Percentiles rank a stretch among this genome's conserved stretches.
Conservation (phyloP, 1,139 yeast species). For the Hansenula sp. region DNA sequence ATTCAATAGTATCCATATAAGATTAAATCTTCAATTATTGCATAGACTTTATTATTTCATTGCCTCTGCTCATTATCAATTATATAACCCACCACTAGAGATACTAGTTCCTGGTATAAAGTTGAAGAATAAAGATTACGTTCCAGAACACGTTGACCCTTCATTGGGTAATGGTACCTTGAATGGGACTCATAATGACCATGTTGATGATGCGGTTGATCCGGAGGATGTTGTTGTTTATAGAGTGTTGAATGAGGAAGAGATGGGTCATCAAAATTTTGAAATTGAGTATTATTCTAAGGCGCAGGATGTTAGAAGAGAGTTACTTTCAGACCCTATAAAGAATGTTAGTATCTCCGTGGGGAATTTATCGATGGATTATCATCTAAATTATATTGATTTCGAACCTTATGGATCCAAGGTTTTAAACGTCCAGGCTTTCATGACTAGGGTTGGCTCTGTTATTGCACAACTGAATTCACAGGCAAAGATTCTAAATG, state of each 20-base stretch:
- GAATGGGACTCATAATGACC: neutral
- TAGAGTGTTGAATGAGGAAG: conserved; percentile 17
- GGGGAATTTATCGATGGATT: conserved; percentile 21
- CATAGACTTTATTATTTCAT: conserved; percentile 77
- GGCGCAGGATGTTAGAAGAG: conserved; percentile 62
- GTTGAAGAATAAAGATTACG: conserved; percentile 1
- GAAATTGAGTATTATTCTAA: conserved; percentile 50
- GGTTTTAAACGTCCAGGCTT: conserved; percentile 17
- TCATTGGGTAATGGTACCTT: neutral
- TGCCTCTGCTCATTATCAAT: conserved; percentile 68
- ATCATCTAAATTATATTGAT: conserved; percentile 17
- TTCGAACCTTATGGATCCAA: conserved; percentile 8
- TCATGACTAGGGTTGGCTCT: conserved; percentile 13
- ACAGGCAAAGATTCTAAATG: conserved; percentile 56
- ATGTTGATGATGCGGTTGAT: neutral
- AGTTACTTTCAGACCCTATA: conserved; percentile 44
- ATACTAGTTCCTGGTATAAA: conserved; percentile 14
- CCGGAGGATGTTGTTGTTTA: conserved; percentile 8
- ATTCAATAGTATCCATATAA: conserved; percentile 15
- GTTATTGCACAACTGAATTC: conserved; percentile 41
- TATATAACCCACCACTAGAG: conserved; percentile 14
- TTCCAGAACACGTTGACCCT: conserved; percentile 12
- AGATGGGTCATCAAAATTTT: conserved; percentile 25
- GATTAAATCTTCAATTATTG: conserved; percentile 41
- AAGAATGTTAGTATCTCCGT: conserved; percentile 21